Percentiles rank a stretch among this genome's conserved stretches.
phyloP scores from a whole-genome alignment of 139 green algal genomes.

The Ulvella scutata region DNA sequence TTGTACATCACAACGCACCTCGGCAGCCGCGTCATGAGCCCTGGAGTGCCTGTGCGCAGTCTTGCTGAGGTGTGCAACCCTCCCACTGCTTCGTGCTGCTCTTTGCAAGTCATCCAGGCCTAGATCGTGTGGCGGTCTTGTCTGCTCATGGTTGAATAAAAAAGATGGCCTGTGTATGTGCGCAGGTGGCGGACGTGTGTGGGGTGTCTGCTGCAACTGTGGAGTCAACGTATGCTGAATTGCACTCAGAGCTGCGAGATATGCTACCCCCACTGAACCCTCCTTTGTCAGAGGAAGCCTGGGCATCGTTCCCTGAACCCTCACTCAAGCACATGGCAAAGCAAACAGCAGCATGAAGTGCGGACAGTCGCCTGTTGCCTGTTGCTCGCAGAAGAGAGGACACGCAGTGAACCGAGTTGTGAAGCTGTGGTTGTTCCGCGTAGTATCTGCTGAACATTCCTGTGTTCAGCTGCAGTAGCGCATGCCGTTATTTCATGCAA shows the following conservation, averaged over 20 bases:
- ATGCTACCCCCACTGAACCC: neutral
- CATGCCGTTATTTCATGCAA: too few species aligned
- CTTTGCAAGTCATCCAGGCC: neutral
- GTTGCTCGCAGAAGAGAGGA: too few species aligned
- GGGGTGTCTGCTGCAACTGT: neutral
- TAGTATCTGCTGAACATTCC: too few species aligned
- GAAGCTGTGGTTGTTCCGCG: too few species aligned
- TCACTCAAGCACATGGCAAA: neutral
- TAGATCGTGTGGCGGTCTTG: neutral
- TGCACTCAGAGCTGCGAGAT: neutral
- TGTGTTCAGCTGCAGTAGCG: too few species aligned
- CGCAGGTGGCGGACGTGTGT: neutral
- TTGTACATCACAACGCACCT: neutral
- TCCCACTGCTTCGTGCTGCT: neutral
- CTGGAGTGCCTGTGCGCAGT: neutral
- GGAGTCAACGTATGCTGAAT: neutral
- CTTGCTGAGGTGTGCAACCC: neutral
- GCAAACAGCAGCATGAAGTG: neutral
- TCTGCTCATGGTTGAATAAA: neutral
- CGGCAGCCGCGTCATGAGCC: neutral
- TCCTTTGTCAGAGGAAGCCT: neutral
- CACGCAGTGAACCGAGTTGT: too few species aligned
- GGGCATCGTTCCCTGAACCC: neutral
- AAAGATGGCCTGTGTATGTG: neutral
- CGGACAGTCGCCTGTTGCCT: neutral